phyloP scores from a whole-genome alignment of 1,139 yeast species.

The Scheffersomyces insectosa region DNA sequence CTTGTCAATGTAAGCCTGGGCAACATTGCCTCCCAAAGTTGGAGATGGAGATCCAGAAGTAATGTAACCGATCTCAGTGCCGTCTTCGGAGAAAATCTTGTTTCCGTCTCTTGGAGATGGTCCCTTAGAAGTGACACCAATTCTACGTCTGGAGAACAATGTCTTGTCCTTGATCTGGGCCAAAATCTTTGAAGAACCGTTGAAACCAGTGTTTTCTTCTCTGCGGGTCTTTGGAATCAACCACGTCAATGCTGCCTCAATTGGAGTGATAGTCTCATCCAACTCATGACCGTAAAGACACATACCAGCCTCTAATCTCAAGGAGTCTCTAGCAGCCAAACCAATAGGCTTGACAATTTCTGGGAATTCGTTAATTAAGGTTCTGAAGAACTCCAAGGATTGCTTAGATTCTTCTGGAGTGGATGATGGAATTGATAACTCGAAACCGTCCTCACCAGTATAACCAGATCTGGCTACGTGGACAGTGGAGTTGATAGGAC shows the following conservation, averaged over 20 bases:
- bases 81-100: constrained; percentile 53
- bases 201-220: constrained; percentile 54
- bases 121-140: constrained; percentile 72
- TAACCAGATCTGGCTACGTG: constrained; percentile 94
- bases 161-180: constrained; percentile 69
- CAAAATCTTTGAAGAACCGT: constrained; percentile 73
- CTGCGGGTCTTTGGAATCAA: constrained; percentile 82
- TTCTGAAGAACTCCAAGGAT: constrained; percentile 62
- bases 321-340: constrained; percentile 93
- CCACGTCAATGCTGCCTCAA: constrained; percentile 90
- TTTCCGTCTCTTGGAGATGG: constrained; percentile 94
- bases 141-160: constrained; percentile 61
- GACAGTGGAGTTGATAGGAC: constrained; percentile 43
- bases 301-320: constrained; percentile 97
- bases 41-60: constrained; percentile 95
- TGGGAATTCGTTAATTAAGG: constrained; percentile 56
- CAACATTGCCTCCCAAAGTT: constrained; percentile 80
- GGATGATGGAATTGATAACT: constrained; percentile 70
- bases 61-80: constrained; percentile 65
- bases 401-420: constrained; percentile 41
- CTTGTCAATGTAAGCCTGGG: constrained; percentile 85
- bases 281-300: constrained; percentile 94
- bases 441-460: constrained; percentile 98
- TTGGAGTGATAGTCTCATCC: constrained; percentile 77
- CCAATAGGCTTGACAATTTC: constrained; percentile 82